These are phyloP conservation scores for Drechslerella coelobrocha DNA, from an alignment of 2,329 filamentous ascomycete genomes.

Conservation along the genomic window DNA sequence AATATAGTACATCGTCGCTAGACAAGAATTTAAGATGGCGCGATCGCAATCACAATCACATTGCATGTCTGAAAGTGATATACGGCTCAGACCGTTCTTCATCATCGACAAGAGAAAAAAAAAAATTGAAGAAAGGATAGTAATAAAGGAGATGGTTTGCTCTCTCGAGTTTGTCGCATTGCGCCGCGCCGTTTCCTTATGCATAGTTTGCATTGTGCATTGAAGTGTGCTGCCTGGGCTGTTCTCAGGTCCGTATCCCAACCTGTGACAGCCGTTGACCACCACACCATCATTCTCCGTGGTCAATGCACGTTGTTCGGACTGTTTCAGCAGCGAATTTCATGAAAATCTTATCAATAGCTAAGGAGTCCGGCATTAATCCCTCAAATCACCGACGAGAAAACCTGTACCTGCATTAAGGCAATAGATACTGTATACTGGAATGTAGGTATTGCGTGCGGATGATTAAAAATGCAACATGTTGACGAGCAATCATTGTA, in stretches of 20 bases:
- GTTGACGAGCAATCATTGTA: no score
- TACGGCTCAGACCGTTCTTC: not conserved
- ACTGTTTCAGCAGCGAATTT: not conserved
- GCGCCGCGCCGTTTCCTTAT: constrained; percentile 4
- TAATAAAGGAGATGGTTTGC: no score
- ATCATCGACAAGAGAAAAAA: not conserved
- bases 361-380: not conserved
- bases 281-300: not conserved
- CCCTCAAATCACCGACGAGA: not conserved
- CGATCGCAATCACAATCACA: not conserved
- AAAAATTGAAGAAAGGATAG: not conserved
- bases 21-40: not conserved
- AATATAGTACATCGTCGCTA: not conserved
- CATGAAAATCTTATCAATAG: not conserved
- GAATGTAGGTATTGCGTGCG: not conserved
- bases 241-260: not conserved
- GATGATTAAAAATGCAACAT: not conserved
- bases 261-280: not conserved
- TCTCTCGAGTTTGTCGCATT: not conserved
- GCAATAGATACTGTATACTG: not conserved
- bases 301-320: constrained; percentile 2
- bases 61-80: not conserved
- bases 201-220: constrained; percentile 7
- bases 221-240: not conserved
- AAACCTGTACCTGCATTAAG: constrained; percentile 4